Conservation (phyloP, 78 protist genomes). For the Dictyostelium intermedium region DNA sequence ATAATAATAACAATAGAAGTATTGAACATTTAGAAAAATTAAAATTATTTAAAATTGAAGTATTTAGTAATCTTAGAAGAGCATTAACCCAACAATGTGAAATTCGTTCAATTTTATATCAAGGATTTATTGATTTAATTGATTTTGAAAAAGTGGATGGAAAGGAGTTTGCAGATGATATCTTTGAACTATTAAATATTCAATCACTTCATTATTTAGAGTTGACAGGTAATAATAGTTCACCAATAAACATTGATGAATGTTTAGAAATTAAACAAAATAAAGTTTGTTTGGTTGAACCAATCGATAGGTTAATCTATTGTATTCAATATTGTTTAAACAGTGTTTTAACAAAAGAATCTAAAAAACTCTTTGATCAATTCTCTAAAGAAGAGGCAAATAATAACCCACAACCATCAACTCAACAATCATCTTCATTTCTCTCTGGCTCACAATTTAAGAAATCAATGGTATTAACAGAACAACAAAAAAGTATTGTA, state of each 20-base stretch:
- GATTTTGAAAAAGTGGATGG: not conserved
- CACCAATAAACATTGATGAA: not conserved
- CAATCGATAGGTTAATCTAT: constrained; percentile 43
- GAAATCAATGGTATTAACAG: not conserved
- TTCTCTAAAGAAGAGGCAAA: not conserved
- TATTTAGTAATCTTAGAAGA: constrained; percentile 34
- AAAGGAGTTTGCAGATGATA: not conserved
- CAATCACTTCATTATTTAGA: not conserved
- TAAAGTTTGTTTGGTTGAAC: not conserved
- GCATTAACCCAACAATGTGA: constrained; percentile 38
- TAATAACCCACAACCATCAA: not conserved
- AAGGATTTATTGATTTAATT: constrained; percentile 33
- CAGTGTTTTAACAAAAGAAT: not conserved
- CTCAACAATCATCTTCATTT: not conserved
- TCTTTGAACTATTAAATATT: constrained; percentile 10
- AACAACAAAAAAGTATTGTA: not conserved
- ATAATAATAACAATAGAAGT: not conserved
- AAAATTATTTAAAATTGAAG: not conserved
- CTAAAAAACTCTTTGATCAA: not conserved
- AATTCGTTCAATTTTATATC: constrained; percentile 16
- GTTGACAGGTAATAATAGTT: not conserved
- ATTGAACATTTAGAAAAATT: not conserved
- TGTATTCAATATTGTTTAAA: constrained; percentile 48
- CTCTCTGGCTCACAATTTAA: not conserved
- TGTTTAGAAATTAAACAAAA: not conserved